A percentile compares a stretch with the other conserved stretches of the same genome.
Evolutionary conservation across 225 moss, liverwort and hornwort species (phyloP).

Genomic region (Physcomitrellopsis africana): DNA sequence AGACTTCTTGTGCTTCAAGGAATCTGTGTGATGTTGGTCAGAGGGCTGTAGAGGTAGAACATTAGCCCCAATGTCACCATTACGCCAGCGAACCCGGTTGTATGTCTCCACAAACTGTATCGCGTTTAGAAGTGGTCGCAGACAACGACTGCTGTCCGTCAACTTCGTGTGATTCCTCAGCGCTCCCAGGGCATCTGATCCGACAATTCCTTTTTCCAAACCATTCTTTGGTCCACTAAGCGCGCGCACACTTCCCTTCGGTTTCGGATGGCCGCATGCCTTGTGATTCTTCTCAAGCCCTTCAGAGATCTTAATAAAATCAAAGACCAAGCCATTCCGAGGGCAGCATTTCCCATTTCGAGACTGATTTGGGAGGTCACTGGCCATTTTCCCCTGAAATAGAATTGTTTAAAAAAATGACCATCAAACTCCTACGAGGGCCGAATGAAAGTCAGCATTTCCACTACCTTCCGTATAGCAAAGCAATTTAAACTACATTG

Average conservation of each 20-base stretch:
- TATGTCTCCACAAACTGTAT: constrained; percentile 29
- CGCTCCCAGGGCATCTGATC: background rate
- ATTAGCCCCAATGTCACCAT: constrained; percentile 18
- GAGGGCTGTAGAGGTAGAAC: constrained; percentile 22
- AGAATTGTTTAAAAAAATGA: background rate
- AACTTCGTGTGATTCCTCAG: constrained; percentile 6
- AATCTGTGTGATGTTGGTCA: constrained; percentile 19
- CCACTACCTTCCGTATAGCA: background rate
- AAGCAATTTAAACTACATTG: background rate
- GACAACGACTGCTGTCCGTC: background rate
- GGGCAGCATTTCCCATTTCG: constrained; percentile 3
- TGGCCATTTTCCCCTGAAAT: constrained; percentile 3
- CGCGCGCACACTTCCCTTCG: background rate
- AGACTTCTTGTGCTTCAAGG: constrained; percentile 27
- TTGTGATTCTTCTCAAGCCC: background rate
- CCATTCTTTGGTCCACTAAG: constrained; percentile 2
- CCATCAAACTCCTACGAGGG: background rate
- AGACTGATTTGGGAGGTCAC: constrained; percentile 1
- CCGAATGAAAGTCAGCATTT: background rate
- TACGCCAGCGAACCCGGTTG: constrained; percentile 22
- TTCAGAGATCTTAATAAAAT: background rate
- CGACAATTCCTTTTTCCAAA: background rate
- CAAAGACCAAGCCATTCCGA: background rate
- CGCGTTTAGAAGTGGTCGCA: constrained; percentile 26
- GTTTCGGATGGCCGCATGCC: background rate